Evolutionary conservation across 257 asterid genomes (phyloP).

Genomic region (Mentha longifolia): DNA sequence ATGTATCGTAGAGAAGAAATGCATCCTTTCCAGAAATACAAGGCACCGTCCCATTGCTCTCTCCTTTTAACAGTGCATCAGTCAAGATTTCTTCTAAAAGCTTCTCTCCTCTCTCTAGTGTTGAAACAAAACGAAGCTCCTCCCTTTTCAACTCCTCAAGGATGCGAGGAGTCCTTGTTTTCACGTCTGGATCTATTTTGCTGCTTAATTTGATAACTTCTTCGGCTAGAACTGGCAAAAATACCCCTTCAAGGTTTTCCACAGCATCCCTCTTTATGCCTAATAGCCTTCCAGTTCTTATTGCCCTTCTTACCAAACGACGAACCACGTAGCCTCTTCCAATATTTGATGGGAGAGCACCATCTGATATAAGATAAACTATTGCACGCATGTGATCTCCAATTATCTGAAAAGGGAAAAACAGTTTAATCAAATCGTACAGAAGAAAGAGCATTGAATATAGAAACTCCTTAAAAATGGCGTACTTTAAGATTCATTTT

Average conservation of each 20-base stretch:
- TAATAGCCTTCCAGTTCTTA: conserved; percentile 83
- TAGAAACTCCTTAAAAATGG: conserved; percentile 11
- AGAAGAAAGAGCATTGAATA: conserved; percentile 21
- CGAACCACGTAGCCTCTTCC: conserved; percentile 97
- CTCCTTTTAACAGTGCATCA: conserved; percentile 56
- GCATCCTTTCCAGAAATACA: conserved; percentile 82
- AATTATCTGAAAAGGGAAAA: conserved; percentile 57
- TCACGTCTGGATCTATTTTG: conserved; percentile 71
- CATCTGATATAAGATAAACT: conserved; percentile 93
- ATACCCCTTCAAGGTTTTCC: conserved; percentile 75
- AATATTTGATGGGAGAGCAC: conserved; percentile 89
- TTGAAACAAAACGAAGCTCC: conserved; percentile 81
- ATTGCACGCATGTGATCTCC: conserved; percentile 98
- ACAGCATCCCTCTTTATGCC: conserved; percentile 80
- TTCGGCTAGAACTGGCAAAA: conserved; percentile 77
- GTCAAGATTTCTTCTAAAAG: conserved; percentile 78
- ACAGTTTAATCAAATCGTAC: conserved; percentile 13
- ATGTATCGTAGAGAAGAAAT: conserved; percentile 88
- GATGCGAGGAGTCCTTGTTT: conserved; percentile 64
- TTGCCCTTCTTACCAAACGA: conserved; percentile 90
- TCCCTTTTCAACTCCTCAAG: conserved; percentile 78
- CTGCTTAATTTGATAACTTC: conserved; percentile 75
- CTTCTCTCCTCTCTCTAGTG: conserved; percentile 94
- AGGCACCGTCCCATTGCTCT: conserved; percentile 53
- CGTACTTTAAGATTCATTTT: conserved; percentile 79